Evolutionary conservation across 805 yeast species (phyloP), one percentile per base, ranked within the genome.

Genomic region (Phaffomyces antillensis): DNA sequence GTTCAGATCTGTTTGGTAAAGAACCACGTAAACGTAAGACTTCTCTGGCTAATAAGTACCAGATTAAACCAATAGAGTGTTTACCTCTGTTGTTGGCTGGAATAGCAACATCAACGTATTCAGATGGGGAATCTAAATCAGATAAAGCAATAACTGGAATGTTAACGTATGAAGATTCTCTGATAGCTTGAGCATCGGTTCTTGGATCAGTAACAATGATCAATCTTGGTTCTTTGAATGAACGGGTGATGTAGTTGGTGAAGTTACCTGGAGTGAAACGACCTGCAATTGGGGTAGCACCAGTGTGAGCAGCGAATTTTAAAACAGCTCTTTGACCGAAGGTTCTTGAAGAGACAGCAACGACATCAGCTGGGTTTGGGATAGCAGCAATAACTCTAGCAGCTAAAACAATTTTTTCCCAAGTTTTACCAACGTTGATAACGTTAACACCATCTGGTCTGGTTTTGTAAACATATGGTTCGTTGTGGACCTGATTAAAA

Each of bases 11-110:
- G 87, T 86, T 85, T 70, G 95, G 89, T 63, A 93, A 75, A 70
- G 89, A 83, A 71, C 99, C 99, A 80, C 96, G 86, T 75, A 93
- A 85, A 81, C 99, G 88, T 71, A 93, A 83, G 65, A 93, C 98
- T 80, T 93, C 99, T 79, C 99, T 88, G 68, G 99, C 93, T 65
- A 93, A 73, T 76, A 93, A 79, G 96, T 96, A 93, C 99, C 99
- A 93, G 83, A 93, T 81, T 70, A 93, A 85, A 86, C 99, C 99
- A 62, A 91, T 87, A 60, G 99, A 89, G 87, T 91, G 96, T 79
- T 91, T 88, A 81, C 98, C 96, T 82, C 93, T 93, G 96, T 93
- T 93, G 90, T 93, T 93, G 79, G 96, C 86, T 78, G 99, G 99
- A 73, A 93, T 93, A 71, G 98, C 98, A 74, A 93, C 96, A 73